A percentile compares a stretch with the other conserved stretches of the same genome.
Conservation (phyloP, 352 stramenopile genomes). For the Saprolegnia diclina region DNA sequence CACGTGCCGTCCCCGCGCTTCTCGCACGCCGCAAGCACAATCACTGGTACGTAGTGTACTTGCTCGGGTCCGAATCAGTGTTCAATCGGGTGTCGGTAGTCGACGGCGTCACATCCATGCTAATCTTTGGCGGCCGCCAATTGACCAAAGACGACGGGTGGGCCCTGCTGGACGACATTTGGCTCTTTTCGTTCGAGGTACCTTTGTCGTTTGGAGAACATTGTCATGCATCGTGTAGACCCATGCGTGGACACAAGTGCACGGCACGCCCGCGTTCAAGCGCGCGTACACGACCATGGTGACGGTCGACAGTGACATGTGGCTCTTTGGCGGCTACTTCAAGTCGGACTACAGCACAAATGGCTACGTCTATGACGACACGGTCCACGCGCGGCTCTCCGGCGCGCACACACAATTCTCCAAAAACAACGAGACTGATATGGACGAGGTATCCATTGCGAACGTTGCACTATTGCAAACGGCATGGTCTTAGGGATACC, state of each 20-base stretch:
- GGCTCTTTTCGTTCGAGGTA: slow-evolving; percentile 26
- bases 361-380: slow-evolving; percentile 15
- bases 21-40: slow-evolving; percentile 10
- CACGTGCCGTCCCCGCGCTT: slow-evolving; percentile 8
- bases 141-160: slow-evolving; percentile 12
- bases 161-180: slow-evolving; percentile 15
- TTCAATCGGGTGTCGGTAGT: no score
- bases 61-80: no score
- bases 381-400: background rate
- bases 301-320: background rate
- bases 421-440: slow-evolving; percentile 8
- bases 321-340: slow-evolving; percentile 20
- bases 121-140: slow-evolving; percentile 12
- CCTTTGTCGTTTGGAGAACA: background rate
- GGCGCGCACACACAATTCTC: background rate
- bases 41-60: background rate
- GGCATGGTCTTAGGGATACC: background rate
- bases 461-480: background rate
- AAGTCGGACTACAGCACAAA: slow-evolving; percentile 13
- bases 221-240: background rate
- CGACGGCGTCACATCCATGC: background rate
- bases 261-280: slow-evolving; percentile 6
- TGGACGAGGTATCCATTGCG: slow-evolving; percentile 7
- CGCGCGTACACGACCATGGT: slow-evolving; percentile 13
- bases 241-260: background rate